Conservation (phyloP, 2,329 filamentous ascomycete species). For the Cordyceps tenuipes region DNA sequence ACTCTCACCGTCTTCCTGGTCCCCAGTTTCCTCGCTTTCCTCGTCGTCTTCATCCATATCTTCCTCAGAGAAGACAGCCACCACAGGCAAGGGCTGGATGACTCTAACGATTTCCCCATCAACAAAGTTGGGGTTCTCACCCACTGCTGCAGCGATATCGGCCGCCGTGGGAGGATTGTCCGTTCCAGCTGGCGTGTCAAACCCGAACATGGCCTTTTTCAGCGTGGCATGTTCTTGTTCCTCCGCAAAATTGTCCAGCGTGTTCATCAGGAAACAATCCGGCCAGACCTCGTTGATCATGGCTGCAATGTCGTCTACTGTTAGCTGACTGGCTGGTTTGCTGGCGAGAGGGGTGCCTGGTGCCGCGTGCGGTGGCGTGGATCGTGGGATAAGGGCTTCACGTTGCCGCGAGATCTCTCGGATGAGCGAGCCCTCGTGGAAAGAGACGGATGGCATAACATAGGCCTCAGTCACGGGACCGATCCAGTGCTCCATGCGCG, state of each 20-base stretch:
- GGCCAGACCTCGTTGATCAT: not conserved
- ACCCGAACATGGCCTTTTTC: not conserved
- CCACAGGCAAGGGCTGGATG: not conserved
- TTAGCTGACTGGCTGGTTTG: constrained; percentile 7
- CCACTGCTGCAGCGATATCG: not conserved
- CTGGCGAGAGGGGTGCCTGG: not conserved
- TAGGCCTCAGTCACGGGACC: constrained; percentile 13
- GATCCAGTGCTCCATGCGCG: constrained; percentile 20
- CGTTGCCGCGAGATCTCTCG: not conserved
- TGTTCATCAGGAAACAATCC: not conserved
- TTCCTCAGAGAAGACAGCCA: not conserved
- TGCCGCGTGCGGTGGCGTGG: not conserved
- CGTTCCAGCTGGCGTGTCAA: not conserved
- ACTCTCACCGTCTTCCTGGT: not conserved
- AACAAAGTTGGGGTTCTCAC: not conserved
- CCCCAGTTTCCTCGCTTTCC: not conserved
- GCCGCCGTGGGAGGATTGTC: not conserved
- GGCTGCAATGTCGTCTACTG: not conserved
- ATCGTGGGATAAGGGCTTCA: not conserved
- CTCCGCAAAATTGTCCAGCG: not conserved
- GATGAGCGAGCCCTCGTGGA: not conserved
- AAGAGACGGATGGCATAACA: not conserved
- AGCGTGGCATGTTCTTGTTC: not conserved
- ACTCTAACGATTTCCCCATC: not conserved
- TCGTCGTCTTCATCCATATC: not conserved